Evolutionary conservation across 768 basidiomycete species (phyloP).

Genomic region (Boletellus sp.): DNA sequence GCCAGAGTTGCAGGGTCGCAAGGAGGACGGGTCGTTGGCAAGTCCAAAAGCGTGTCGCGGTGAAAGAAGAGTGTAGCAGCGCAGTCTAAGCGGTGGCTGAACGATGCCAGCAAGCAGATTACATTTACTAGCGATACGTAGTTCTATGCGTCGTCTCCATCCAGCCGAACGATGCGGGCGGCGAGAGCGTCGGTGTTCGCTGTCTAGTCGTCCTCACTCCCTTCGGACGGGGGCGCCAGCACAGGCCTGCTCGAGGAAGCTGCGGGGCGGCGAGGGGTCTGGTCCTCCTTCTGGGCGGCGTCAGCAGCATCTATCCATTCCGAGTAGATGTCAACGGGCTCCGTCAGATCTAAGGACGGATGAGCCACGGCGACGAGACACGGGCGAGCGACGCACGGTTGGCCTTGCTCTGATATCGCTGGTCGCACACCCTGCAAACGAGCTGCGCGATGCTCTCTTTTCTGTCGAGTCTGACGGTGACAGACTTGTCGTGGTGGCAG

Average conservation of each 20-base stretch:
- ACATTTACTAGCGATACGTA: background rate
- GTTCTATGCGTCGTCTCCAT: background rate
- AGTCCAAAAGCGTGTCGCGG: constrained; percentile 9
- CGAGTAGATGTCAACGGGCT: constrained; percentile 85
- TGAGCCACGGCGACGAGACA: constrained; percentile 9
- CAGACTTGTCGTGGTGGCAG: constrained; percentile 88
- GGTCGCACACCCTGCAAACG: constrained; percentile 81
- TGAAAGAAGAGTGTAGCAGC: constrained; percentile 19
- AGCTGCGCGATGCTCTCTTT: constrained; percentile 82
- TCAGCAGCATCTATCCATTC: constrained; percentile 91
- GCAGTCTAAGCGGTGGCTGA: constrained; percentile 30
- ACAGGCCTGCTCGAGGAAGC: constrained; percentile 46
- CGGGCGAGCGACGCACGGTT: constrained; percentile 57
- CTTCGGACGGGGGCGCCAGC: constrained; percentile 35
- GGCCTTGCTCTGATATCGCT: constrained; percentile 82
- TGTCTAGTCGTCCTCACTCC: constrained; percentile 50
- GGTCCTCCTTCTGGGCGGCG: constrained; percentile 67
- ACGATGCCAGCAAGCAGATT: constrained; percentile 3
- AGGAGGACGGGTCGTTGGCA: constrained; percentile 6
- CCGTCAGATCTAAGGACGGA: constrained; percentile 68
- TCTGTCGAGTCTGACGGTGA: constrained; percentile 78
- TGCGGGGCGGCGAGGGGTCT: constrained; percentile 47
- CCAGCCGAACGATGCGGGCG: too few relatives aligned
- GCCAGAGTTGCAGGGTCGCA: constrained; percentile 13
- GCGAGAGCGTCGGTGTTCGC: too few relatives aligned